A percentile compares a stretch with the other conserved stretches of the same genome.
phyloP scores from a whole-genome alignment of 352 stramenopile species.

The Pythium catenulatum region DNA sequence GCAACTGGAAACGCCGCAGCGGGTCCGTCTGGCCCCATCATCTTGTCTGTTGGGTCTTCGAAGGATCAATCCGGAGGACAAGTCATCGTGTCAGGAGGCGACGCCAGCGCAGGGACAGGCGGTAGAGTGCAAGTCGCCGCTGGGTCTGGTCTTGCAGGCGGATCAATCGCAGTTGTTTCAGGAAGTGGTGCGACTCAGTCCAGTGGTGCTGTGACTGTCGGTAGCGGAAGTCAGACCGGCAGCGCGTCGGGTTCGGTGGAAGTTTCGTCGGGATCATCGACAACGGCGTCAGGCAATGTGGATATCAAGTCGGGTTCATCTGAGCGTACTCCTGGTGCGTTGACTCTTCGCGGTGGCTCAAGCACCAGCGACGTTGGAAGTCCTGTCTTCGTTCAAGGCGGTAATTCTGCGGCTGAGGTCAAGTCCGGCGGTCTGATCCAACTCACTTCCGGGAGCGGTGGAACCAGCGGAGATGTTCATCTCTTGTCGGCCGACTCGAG shows the following conservation, averaged over 20 bases:
- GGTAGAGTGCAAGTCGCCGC: constrained; percentile 62
- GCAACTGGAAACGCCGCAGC: not conserved
- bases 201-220: constrained; percentile 38
- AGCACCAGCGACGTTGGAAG: constrained; percentile 22
- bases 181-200: constrained; percentile 6
- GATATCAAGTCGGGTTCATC: constrained; percentile 33
- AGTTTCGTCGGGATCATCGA: constrained; percentile 24
- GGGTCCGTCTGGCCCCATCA: constrained; percentile 8
- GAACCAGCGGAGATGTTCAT: not conserved
- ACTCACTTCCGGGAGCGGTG: constrained; percentile 35
- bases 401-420: not conserved
- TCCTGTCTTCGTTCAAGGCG: constrained; percentile 34
- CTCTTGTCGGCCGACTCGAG: constrained; percentile 14
- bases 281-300: constrained; percentile 22
- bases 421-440: constrained; percentile 21
- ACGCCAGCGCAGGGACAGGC: constrained; percentile 33
- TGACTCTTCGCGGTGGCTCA: constrained; percentile 21
- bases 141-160: constrained; percentile 36
- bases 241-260: constrained; percentile 36
- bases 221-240: constrained; percentile 13
- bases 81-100: not conserved
- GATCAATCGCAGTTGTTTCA: not conserved
- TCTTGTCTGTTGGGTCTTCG: constrained; percentile 2
- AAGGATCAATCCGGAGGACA: not conserved
- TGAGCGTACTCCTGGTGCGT: constrained; percentile 4